A percentile compares a stretch with the other conserved stretches of the same genome.
Evolutionary conservation across 2,329 filamentous ascomycete genomes (phyloP).

Genomic region (Cladophialophora bantiana): DNA sequence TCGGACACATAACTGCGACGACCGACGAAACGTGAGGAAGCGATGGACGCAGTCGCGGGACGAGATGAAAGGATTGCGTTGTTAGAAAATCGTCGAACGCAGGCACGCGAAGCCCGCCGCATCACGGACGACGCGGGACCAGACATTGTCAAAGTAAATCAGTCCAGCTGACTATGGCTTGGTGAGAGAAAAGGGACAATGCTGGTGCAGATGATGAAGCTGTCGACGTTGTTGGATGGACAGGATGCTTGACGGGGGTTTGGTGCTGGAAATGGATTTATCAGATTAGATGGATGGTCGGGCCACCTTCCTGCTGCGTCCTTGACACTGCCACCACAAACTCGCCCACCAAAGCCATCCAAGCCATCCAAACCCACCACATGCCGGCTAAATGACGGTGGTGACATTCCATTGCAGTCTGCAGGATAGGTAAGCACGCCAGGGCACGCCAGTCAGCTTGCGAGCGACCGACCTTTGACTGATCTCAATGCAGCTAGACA

Average conservation of each 20-base stretch:
- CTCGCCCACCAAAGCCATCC: not conserved
- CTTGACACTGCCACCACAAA: not conserved
- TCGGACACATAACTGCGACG: conserved; percentile 81
- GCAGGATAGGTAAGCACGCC: conserved; percentile 21
- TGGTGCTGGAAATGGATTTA: not conserved
- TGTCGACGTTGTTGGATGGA: not conserved
- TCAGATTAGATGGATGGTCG: conserved; percentile 26
- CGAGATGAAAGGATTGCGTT: conserved; percentile 45
- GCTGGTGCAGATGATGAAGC: conserved; percentile 4
- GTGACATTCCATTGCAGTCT: not conserved
- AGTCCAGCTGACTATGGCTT: conserved; percentile 31
- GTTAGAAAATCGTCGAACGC: conserved; percentile 58
- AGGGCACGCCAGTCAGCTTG: conserved; percentile 19
- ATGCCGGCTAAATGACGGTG: conserved; percentile 3
- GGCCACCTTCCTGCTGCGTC: conserved; percentile 7
- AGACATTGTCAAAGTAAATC: conserved; percentile 59
- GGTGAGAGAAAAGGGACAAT: not conserved
- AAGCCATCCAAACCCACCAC: not conserved
- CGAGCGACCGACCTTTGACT: conserved; percentile 8
- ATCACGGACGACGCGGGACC: conserved; percentile 71
- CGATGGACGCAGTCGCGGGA: conserved; percentile 48
- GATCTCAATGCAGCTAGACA: conserved; percentile 16
- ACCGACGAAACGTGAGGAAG: conserved; percentile 48
- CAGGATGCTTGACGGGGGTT: not conserved
- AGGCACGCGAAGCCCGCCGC: conserved; percentile 74